A percentile compares a stretch with the other conserved stretches of the same genome.
Conservation (phyloP, 345 rosid genomes). For the Camelina neglecta region DNA sequence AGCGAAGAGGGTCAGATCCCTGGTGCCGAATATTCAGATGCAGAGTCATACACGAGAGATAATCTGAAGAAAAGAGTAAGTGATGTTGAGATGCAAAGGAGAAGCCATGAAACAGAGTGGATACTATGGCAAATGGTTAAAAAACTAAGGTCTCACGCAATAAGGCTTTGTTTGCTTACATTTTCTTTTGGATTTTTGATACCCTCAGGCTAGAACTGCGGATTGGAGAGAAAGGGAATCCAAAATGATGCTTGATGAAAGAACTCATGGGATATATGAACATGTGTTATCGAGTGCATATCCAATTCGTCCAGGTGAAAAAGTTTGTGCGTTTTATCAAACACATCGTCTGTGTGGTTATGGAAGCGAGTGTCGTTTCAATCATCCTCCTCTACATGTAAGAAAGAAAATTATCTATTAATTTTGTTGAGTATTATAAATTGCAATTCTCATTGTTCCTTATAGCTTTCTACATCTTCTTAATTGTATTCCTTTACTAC, state of each 20-base stretch:
- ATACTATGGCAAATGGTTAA: neutral
- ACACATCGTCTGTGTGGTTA: constrained; percentile 59
- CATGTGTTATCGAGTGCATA: constrained; percentile 35
- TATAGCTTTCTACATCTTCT: neutral
- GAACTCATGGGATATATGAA: neutral
- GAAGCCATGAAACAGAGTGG: constrained; percentile 5
- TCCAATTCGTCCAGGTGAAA: constrained; percentile 63
- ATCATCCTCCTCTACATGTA: constrained; percentile 50
- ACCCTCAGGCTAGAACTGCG: neutral
- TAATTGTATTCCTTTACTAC: neutral
- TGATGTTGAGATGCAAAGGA: neutral
- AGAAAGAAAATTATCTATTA: neutral
- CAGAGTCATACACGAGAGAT: neutral
- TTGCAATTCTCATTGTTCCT: neutral
- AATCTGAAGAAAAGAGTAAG: neutral
- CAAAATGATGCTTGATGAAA: neutral
- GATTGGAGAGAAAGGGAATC: too few relatives aligned
- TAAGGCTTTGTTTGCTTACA: neutral
- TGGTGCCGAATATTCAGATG: neutral
- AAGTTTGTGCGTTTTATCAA: constrained; percentile 54
- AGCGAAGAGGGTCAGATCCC: neutral
- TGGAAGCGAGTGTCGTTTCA: constrained; percentile 59
- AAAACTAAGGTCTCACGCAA: neutral
- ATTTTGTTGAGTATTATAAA: neutral
- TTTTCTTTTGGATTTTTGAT: neutral